These are phyloP conservation scores for Xylaria flabelliformis DNA, from an alignment of 495 filamentous ascomycete species.

Conservation along the genomic window DNA sequence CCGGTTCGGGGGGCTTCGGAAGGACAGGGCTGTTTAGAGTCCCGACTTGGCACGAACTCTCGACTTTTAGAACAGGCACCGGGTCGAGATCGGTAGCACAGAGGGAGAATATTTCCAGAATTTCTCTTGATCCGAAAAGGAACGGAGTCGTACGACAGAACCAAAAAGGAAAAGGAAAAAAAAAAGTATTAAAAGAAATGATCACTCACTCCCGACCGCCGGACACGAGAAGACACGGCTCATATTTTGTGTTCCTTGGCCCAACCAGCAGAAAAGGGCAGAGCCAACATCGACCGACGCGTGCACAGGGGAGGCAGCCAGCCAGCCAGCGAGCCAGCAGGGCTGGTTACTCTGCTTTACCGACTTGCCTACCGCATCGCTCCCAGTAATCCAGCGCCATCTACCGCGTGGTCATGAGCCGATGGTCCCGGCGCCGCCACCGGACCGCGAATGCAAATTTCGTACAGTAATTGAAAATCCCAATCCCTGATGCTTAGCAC, in stretches of 20 bases:
- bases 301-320: background rate
- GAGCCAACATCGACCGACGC: slow-evolving; percentile 13
- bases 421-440: slow-evolving; percentile 24
- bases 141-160: background rate
- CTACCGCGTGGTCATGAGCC: slow-evolving; percentile 24
- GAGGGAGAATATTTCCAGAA: background rate
- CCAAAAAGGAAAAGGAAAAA: background rate
- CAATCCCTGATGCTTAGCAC: slow-evolving; percentile 22
- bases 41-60: slow-evolving; percentile 10
- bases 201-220: slow-evolving; percentile 15
- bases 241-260: slow-evolving; percentile 18
- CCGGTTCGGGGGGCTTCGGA: slow-evolving; percentile 24
- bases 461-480: slow-evolving; percentile 1
- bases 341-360: background rate
- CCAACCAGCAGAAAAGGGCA: background rate
- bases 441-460: slow-evolving; percentile 19
- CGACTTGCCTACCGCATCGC: background rate
- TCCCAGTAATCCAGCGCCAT: background rate
- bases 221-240: slow-evolving; percentile 12
- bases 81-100: background rate
- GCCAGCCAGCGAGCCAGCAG: background rate
- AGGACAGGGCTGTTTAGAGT: slow-evolving; percentile 3
- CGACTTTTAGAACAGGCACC: background rate
- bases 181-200: background rate
- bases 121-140: background rate